These are phyloP conservation scores for Nitzschia sp. DNA, from an alignment of 108 stramenopile genomes.

Conservation along the genomic window DNA sequence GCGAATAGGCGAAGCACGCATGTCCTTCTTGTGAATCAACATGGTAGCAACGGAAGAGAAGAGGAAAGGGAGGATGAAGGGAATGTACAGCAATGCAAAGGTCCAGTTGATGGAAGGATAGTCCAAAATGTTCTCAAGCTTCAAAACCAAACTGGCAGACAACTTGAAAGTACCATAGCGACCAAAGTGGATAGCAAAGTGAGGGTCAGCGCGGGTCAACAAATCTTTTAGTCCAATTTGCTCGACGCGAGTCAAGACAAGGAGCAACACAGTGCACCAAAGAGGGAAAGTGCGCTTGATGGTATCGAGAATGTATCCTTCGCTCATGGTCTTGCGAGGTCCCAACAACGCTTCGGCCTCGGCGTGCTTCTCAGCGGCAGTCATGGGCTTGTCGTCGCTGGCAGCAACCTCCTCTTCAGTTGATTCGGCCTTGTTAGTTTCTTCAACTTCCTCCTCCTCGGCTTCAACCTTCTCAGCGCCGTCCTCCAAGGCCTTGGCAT, in stretches of 20 bases:
- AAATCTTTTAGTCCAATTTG: slow-evolving; percentile 47
- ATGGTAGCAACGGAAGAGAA: slow-evolving; percentile 50
- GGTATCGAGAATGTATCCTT: slow-evolving; percentile 46
- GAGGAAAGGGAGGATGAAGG: slow-evolving; percentile 66
- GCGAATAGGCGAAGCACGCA: slow-evolving; percentile 18
- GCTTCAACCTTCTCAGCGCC: too few species aligned
- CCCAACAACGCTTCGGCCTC: slow-evolving; percentile 45
- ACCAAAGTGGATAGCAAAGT: slow-evolving; percentile 54
- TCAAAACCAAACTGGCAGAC: slow-evolving; percentile 55
- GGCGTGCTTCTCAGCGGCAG: neutral
- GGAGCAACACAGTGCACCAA: slow-evolving; percentile 50
- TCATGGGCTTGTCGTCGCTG: too few species aligned
- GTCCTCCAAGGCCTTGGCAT: neutral
- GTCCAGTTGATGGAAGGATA: slow-evolving; percentile 60
- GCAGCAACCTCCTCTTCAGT: neutral
- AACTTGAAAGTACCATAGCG: slow-evolving; percentile 55
- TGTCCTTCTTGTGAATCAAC: slow-evolving; percentile 49
- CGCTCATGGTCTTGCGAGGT: slow-evolving; percentile 46
- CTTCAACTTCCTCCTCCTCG: neutral
- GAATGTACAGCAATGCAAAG: slow-evolving; percentile 60
- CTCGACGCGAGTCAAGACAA: slow-evolving; percentile 53
- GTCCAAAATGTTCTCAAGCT: slow-evolving; percentile 56
- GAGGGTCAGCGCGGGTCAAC: slow-evolving; percentile 34
- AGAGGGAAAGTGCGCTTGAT: slow-evolving; percentile 51
- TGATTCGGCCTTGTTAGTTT: neutral